A percentile compares a stretch with the other conserved stretches of the same genome.
Evolutionary conservation across 2,329 filamentous ascomycete genomes (phyloP).

Genomic region (Clonostachys sp.): DNA sequence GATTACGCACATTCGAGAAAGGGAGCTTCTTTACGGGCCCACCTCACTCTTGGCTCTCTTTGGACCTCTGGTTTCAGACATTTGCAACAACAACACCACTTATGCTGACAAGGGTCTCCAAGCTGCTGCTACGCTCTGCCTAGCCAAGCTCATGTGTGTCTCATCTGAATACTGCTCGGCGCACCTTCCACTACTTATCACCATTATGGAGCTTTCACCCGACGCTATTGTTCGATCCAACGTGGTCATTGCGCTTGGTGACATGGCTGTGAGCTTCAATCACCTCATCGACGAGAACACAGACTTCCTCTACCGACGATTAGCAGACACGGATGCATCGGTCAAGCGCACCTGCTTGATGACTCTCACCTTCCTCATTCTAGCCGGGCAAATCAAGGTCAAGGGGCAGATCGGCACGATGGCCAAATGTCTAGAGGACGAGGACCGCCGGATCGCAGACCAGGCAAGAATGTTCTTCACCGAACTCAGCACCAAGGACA

Average conservation of each 20-base stretch:
- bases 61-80: slow-evolving; percentile 85
- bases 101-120: slow-evolving; percentile 90
- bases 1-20: slow-evolving; percentile 77
- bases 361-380: slow-evolving; percentile 95
- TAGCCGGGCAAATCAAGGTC: slow-evolving; percentile 97
- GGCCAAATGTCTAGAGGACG: slow-evolving; percentile 97
- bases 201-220: slow-evolving; percentile 91
- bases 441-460: slow-evolving; percentile 91
- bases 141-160: slow-evolving; percentile 98
- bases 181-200: slow-evolving; percentile 90
- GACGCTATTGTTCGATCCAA: slow-evolving; percentile 93
- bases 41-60: slow-evolving; percentile 85
- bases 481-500: slow-evolving; percentile 95
- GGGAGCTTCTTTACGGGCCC: slow-evolving; percentile 77
- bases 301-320: slow-evolving; percentile 89
- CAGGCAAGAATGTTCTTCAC: slow-evolving; percentile 98
- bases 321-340: slow-evolving; percentile 82
- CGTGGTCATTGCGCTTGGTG: slow-evolving; percentile 91
- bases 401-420: slow-evolving; percentile 98
- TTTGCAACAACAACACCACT: slow-evolving; percentile 89
- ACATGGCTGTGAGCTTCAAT: slow-evolving; percentile 99
- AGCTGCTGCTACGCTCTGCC: slow-evolving; percentile 85
- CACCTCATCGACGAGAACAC: slow-evolving; percentile 99
- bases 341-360: slow-evolving; percentile 98
- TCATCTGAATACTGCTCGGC: slow-evolving; percentile 93